Evolutionary conservation across 2,329 filamentous ascomycete species (phyloP), one percentile per base, ranked within the genome.

Genomic region (Elsinoe batatas): DNA sequence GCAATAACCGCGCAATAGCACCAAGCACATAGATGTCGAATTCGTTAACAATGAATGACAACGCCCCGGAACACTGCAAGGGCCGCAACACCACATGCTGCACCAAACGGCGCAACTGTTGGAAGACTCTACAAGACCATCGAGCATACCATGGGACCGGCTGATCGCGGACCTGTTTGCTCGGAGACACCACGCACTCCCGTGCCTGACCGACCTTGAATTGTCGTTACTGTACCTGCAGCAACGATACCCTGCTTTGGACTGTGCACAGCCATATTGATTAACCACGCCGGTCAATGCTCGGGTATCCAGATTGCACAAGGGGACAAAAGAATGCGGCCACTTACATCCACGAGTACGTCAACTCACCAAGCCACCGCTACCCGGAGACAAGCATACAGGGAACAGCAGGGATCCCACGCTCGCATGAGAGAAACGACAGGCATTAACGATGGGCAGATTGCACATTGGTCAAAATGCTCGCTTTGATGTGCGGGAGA

Each of bases 291-390:
- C 17, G 40, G 20, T 12, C 40, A n/a, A 44, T 44, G 26, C 40
- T 44, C 40, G 18, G 40, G 18, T 44, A 11, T 44, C 8, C 40
- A 44, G n/a, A 22, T 22, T 44, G 18, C 18, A 44, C 40, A 26
- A 26, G 40, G n/a, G 40, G 18, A 44, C n/a, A 12, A 22, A 12
- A 10, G 40, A 44, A 44, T 44, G 40, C 38, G 38, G 20, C 17
- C 44, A 49, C 44, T 10, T 49, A 30, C 44, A 49, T 49, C n/a
- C 18, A 51, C 47, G 47, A 38, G 47, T 51, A 51, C 47, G 47
- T 51, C 47, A 51, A 51, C 46, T 22, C 36, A 22, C 47, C 26
- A 38, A 51, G 47, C 47, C 47, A 51, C 47, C 5, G 40, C 20
- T 22, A 12, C 11, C 33, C 32, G 15, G 32, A 26, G 17, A 49